These are phyloP conservation scores for Sophora flavescens DNA, from an alignment of 306 rosid species.

Conservation along the genomic window DNA sequence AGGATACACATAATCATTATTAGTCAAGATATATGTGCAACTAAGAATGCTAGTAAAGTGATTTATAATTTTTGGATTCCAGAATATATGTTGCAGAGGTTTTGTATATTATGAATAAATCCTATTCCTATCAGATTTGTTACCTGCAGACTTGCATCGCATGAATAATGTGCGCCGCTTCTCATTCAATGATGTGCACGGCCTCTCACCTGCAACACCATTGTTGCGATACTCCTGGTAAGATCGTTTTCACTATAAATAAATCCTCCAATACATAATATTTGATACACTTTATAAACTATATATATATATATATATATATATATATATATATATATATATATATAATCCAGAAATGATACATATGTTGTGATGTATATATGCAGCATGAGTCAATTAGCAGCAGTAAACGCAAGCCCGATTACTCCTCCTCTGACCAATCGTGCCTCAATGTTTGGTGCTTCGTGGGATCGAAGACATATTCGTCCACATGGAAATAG, in stretches of 20 bases:
- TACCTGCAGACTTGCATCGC: constrained; percentile 13
- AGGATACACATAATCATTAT: background rate
- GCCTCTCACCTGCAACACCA: constrained; percentile 49
- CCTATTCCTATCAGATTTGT: constrained; percentile 25
- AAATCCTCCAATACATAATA: background rate
- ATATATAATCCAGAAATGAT: background rate
- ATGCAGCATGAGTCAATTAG: constrained; percentile 10
- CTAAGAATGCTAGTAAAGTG: background rate
- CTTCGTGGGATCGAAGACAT: constrained; percentile 42
- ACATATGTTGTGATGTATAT: background rate
- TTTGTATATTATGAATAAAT: no score
- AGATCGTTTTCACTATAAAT: background rate
- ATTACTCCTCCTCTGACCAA: constrained; percentile 46
- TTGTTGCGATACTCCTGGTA: constrained; percentile 56
- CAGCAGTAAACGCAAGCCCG: constrained; percentile 26
- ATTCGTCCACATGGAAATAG: constrained; percentile 18
- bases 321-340: no score
- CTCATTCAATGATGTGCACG: background rate
- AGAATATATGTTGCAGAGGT: constrained; percentile 43
- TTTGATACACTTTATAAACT: background rate
- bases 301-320: no score
- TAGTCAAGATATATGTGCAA: background rate
- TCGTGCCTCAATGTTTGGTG: constrained; percentile 18
- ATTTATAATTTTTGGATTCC: background rate
- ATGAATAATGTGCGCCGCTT: background rate